Base-by-base conservation (phyloP, 2,329 filamentous ascomycete species). In the Calonectria ilicicola region DNA sequence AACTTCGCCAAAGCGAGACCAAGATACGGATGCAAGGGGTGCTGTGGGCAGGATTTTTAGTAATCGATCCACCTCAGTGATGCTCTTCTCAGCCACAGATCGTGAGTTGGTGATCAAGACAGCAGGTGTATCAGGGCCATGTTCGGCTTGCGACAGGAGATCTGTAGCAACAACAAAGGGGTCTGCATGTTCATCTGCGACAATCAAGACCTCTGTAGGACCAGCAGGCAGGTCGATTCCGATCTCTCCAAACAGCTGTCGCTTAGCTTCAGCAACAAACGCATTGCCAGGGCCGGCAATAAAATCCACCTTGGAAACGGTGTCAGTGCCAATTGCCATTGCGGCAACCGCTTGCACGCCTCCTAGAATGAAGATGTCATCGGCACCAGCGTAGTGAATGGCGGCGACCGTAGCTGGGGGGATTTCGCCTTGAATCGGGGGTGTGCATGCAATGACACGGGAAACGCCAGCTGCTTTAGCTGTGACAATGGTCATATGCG, bases 201-300 rank as follows among this genome's bases (percentile, higher is more conserved):
- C 68, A 29, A 70, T 49, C 27, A 70, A 42, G 6, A 60, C 40
- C 10, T 70, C 68, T 3, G 68, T 70, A 7, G 68, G 68, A 23
- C 68, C 68, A 17, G 68, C 68, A 14, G 51, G 40, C 8, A 70
- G 62, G 38, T 70, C 68, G 27, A 70, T 70, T 12, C 68, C 68
- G n/a, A 70, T 60, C n/a, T 66, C 62, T 6, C 68, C 68, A 56
- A 66, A 70, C 3, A 70, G 27, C n/a, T 60, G 68, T 6, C 68
- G 49, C 49, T 70, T 70, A 21, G 68, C 68, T 42, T 70, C 68
- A 19, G 68, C 68, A 19, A 70, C 68, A 32, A 70, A 70, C 14
- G 68, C 38, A 32, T 70, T 70, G 3, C 68, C 68, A 6, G 68
- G 68, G 3, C 68, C 68, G 9, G 68, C 68, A 38, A 70, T 66